Evolutionary conservation across 169 alveolate species (phyloP).

Genomic region (Theileria annulata): DNA sequence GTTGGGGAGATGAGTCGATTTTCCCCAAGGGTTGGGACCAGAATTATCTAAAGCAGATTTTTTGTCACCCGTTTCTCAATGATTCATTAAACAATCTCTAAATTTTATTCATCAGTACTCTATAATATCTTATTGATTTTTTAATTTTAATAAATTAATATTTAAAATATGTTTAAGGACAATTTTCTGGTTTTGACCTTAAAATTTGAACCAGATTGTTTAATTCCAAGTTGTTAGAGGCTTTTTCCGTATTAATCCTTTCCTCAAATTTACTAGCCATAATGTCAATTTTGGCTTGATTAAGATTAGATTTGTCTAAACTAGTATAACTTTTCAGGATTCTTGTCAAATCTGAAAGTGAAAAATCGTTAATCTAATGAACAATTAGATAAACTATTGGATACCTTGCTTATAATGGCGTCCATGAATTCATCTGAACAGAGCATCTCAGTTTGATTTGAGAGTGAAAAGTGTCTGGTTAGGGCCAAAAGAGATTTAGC

Average conservation of each 20-base stretch:
- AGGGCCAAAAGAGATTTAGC: conserved; percentile 34
- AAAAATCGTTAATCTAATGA: not conserved
- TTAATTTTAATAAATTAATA: too few species aligned
- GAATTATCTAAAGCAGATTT: conserved; percentile 77
- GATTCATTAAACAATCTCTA: conserved; percentile 24
- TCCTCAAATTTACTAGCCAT: too few species aligned
- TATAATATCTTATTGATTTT: not conserved
- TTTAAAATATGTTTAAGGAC: too few species aligned
- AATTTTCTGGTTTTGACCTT: too few species aligned
- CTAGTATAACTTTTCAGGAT: not conserved
- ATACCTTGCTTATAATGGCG: conserved; percentile 14
- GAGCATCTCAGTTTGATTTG: conserved; percentile 19
- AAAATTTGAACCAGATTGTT: too few species aligned
- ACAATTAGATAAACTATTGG: not conserved
- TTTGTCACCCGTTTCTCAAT: conserved; percentile 73
- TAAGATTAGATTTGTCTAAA: not conserved
- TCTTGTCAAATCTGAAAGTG: not conserved
- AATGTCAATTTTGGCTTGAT: too few species aligned
- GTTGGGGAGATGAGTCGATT: conserved; percentile 85
- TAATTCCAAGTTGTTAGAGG: too few species aligned
- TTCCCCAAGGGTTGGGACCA: conserved; percentile 88
- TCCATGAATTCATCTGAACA: conserved; percentile 12
- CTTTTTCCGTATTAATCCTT: too few species aligned
- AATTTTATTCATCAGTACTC: not conserved
- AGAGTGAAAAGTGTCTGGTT: conserved; percentile 25